Evolutionary conservation across 208 protist species (phyloP).

Genomic region (Kentomonas sorsogonicus): DNA sequence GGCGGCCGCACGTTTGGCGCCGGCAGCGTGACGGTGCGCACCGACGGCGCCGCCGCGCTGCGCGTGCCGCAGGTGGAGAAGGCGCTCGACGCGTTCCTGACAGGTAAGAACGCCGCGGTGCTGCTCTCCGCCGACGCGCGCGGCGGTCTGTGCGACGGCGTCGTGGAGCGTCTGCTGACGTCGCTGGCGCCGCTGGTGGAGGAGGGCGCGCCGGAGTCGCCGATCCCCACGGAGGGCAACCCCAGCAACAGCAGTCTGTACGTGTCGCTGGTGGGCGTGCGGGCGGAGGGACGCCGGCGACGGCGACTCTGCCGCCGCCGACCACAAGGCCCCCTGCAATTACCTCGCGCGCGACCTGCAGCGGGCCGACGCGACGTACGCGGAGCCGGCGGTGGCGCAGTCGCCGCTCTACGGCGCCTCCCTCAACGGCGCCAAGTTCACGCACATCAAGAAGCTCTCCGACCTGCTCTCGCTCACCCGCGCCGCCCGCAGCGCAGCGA

Average conservation of each 20-base stretch:
- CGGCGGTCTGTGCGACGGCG: constrained; percentile 9
- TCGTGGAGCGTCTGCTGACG: constrained; percentile 25
- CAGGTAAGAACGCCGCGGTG: constrained; percentile 23
- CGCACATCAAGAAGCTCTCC: constrained; percentile 17
- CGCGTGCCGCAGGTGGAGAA: constrained; percentile 14
- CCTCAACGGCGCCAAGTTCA: constrained; percentile 24
- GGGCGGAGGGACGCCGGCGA: too few species aligned
- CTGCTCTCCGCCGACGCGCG: constrained; percentile 20
- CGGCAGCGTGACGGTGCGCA: constrained; percentile 21
- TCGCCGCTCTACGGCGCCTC: constrained; percentile 31
- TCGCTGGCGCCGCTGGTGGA: constrained; percentile 17
- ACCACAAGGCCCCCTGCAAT: too few species aligned
- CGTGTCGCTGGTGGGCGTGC: constrained; percentile 12
- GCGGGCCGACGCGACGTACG: constrained; percentile 13
- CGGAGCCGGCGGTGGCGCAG: constrained; percentile 14
- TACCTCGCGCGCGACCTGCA: too few species aligned
- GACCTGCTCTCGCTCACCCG: constrained; percentile 25
- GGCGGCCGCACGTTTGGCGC: constrained; percentile 10
- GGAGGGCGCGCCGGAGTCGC: too few species aligned
- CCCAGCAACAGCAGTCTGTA: constrained; percentile 9
- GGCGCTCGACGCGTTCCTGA: constrained; percentile 17
- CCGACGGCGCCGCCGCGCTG: constrained; percentile 21
- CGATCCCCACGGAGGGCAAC: too few species aligned
- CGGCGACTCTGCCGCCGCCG: too few species aligned
- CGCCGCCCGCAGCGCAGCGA: constrained; percentile 22